Conservation (phyloP, 2,329 filamentous ascomycete species). For the Neofusicoccum umdonicola region DNA sequence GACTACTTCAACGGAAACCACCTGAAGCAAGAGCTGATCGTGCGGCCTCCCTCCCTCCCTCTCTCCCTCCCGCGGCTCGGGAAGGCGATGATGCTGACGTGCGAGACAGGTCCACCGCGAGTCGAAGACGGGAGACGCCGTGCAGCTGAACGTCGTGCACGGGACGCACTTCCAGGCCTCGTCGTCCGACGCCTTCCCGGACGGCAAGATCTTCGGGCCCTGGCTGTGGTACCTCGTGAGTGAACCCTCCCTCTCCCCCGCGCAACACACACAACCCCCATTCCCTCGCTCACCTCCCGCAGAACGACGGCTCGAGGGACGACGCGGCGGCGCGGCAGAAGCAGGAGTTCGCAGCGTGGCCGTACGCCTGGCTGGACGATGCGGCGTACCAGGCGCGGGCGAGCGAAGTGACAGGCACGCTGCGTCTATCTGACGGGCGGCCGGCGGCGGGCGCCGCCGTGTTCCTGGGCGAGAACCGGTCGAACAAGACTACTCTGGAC, state of each 20-base stretch:
- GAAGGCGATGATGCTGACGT: not conserved
- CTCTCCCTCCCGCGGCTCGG: not conserved
- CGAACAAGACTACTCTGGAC: constrained; percentile 46
- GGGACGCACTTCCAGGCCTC: constrained; percentile 49
- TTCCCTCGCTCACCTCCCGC: not conserved
- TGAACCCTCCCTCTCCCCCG: too few species aligned
- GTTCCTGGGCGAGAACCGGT: constrained; percentile 50
- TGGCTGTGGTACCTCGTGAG: constrained; percentile 38
- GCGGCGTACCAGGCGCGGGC: constrained; percentile 49
- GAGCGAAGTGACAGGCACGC: constrained; percentile 41
- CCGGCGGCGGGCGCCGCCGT: constrained; percentile 49
- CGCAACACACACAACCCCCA: not conserved
- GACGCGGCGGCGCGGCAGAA: constrained; percentile 42
- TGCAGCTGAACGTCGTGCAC: constrained; percentile 56
- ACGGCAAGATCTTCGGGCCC: constrained; percentile 37
- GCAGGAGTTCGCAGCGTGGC: constrained; percentile 47
- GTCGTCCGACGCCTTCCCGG: constrained; percentile 38
- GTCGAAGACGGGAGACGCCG: constrained; percentile 49
- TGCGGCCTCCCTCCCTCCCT: not conserved
- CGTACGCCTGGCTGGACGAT: constrained; percentile 51
- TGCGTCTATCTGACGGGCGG: constrained; percentile 48
- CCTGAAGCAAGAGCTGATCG: constrained; percentile 52
- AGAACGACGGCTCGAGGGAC: constrained; percentile 48
- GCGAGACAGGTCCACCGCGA: constrained; percentile 45
- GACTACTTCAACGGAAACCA: constrained; percentile 47